These are phyloP conservation scores for Diplodia scrobiculata DNA, from an alignment of 2,329 filamentous ascomycete genomes.

Conservation along the genomic window DNA sequence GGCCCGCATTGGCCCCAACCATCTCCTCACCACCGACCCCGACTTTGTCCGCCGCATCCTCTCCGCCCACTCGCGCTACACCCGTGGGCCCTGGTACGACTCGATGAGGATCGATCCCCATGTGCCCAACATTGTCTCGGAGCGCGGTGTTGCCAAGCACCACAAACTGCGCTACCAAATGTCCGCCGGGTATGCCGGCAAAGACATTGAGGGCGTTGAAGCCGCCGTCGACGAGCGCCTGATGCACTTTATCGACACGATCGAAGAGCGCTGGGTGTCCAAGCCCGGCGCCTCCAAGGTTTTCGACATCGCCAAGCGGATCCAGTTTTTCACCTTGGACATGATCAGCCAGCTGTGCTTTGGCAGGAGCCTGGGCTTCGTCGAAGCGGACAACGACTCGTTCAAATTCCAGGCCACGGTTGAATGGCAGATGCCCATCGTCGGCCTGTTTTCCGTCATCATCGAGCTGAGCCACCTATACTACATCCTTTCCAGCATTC, in stretches of 20 bases:
- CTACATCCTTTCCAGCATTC: conserved; percentile 10
- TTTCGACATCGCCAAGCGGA: conserved; percentile 45
- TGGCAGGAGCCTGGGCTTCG: conserved; percentile 53
- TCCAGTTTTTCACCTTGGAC: conserved; percentile 48
- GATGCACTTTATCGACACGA: conserved; percentile 10
- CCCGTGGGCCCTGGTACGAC: conserved; percentile 42
- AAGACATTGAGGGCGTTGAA: conserved; percentile 45
- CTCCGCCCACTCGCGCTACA: conserved; percentile 48
- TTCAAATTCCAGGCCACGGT: conserved; percentile 52
- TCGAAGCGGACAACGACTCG: conserved; percentile 50
- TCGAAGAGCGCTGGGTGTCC: conserved; percentile 29
- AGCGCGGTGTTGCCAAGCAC: conserved; percentile 44
- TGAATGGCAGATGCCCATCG: conserved; percentile 24
- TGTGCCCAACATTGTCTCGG: conserved; percentile 46
- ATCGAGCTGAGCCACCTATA: conserved; percentile 20
- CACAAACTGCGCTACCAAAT: conserved; percentile 44
- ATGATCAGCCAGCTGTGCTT: conserved; percentile 49
- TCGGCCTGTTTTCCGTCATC: conserved; percentile 18
- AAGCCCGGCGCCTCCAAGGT: conserved; percentile 37
- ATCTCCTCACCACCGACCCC: conserved; percentile 54
- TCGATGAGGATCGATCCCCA: conserved; percentile 46
- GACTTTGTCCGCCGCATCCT: conserved; percentile 51
- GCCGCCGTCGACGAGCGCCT: conserved; percentile 42
- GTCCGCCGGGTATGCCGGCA: conserved; percentile 47
- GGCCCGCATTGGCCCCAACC: conserved; percentile 52